Conservation (phyloP, 179 eudicot genomes). For the Amaranthus tricolor region DNA sequence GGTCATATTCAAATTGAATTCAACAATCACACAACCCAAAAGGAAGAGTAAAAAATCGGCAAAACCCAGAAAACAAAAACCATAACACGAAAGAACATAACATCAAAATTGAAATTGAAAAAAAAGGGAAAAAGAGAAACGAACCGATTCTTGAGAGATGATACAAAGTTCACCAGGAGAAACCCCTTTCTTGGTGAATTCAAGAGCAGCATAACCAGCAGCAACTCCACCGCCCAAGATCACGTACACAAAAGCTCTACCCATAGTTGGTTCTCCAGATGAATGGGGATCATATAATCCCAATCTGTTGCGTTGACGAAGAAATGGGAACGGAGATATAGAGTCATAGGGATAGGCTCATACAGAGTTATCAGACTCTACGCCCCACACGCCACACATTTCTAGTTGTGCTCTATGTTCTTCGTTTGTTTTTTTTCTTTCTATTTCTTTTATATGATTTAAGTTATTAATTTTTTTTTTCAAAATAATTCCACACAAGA, state of each 20-base stretch:
- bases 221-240: conserved; percentile 93
- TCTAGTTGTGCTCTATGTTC: conserved; percentile 10
- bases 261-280: conserved; percentile 36
- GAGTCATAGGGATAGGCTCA: neutral
- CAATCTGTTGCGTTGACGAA: conserved; percentile 9
- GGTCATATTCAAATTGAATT: too few relatives aligned
- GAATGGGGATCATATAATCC: conserved; percentile 4
- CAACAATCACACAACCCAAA: too few relatives aligned
- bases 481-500: too few relatives aligned
- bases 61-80: neutral
- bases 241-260: conserved; percentile 85
- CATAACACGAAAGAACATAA: neutral
- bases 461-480: too few relatives aligned
- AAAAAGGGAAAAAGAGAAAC: conserved; percentile 1
- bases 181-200: conserved; percentile 61
- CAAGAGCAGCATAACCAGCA: conserved; percentile 94
- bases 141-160: conserved; percentile 84
- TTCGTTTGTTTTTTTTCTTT: neutral
- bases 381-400: neutral
- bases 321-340: neutral
- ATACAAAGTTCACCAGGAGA: conserved; percentile 87
- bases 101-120: neutral
- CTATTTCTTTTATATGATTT: neutral
- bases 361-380: too few relatives aligned
- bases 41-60: neutral